phyloP scores from a whole-genome alignment of 352 stramenopile genomes.

The Elongisporangium senticosum region DNA sequence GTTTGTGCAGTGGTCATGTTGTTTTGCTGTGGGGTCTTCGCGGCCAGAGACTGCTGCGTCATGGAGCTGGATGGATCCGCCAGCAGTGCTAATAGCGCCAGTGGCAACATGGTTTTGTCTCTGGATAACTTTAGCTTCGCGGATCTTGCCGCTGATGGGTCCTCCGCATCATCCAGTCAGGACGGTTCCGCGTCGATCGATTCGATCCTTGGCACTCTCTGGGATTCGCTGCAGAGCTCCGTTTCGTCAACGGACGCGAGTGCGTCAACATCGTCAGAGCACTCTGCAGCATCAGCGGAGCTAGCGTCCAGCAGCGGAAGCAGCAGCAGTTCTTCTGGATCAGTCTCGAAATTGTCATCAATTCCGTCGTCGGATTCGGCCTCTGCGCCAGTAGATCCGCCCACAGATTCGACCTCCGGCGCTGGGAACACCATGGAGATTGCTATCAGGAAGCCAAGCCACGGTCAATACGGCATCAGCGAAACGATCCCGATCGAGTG shows the following conservation, averaged over 20 bases:
- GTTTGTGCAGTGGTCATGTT: constrained; percentile 28
- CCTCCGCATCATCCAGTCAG: no score
- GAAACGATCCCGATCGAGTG: constrained; percentile 31
- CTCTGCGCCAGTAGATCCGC: not conserved
- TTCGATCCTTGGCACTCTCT: not conserved
- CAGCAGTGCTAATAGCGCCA: not conserved
- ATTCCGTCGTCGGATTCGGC: not conserved
- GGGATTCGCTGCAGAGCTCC: not conserved
- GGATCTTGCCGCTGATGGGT: not conserved
- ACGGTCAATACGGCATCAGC: constrained; percentile 10
- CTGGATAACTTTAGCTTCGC: not conserved
- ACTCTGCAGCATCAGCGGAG: not conserved
- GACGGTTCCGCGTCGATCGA: not conserved
- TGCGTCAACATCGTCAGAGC: not conserved
- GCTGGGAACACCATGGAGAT: constrained; percentile 15
- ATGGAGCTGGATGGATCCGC: constrained; percentile 10
- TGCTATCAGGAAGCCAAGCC: constrained; percentile 28
- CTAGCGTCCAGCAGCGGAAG: not conserved
- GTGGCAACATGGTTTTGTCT: not conserved
- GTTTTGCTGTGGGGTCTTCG: constrained; percentile 33
- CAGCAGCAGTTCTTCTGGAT: not conserved
- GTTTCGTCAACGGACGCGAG: not conserved
- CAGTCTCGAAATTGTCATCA: not conserved
- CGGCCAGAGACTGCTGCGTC: constrained; percentile 36
- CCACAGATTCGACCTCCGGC: not conserved